These are phyloP conservation scores for Pichia cephalocereana DNA, from an alignment of 805 yeast species.

Conservation along the genomic window DNA sequence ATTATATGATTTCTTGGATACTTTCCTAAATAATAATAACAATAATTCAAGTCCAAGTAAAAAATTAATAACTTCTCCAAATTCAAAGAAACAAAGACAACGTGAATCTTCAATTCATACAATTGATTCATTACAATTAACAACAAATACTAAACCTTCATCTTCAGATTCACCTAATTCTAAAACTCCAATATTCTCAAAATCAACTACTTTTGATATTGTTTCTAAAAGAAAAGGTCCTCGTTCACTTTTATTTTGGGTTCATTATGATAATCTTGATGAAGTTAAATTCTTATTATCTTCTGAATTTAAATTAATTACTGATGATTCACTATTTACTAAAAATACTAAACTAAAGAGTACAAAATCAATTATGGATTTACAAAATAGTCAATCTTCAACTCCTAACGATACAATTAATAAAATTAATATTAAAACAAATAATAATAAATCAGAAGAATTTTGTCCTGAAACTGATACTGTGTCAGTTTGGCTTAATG, in stretches of 20 bases:
- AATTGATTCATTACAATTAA: conserved; percentile 17
- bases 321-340: conserved; percentile 24
- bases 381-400: conserved; percentile 1
- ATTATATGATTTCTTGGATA: conserved; percentile 39
- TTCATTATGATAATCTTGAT: conserved; percentile 51
- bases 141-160: conserved; percentile 1
- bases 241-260: conserved; percentile 36
- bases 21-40: conserved; percentile 9
- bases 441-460: conserved; percentile 5
- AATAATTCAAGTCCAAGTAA: neutral
- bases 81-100: neutral
- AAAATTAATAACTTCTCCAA: neutral
- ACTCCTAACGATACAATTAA: neutral
- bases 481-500: conserved; percentile 23
- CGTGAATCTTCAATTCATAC: conserved; percentile 14
- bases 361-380: conserved; percentile 13
- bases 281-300: conserved; percentile 42
- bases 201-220: conserved; percentile 28
- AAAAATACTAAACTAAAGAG: conserved; percentile 15
- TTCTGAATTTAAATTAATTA: conserved; percentile 31
- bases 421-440: neutral
- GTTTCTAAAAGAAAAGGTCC: conserved; percentile 28
- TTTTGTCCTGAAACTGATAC: conserved; percentile 24
- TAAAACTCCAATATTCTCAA: conserved; percentile 11
- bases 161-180: neutral